These are phyloP conservation scores for Pythium angustatum DNA, from an alignment of 352 stramenopile species.

Conservation along the genomic window DNA sequence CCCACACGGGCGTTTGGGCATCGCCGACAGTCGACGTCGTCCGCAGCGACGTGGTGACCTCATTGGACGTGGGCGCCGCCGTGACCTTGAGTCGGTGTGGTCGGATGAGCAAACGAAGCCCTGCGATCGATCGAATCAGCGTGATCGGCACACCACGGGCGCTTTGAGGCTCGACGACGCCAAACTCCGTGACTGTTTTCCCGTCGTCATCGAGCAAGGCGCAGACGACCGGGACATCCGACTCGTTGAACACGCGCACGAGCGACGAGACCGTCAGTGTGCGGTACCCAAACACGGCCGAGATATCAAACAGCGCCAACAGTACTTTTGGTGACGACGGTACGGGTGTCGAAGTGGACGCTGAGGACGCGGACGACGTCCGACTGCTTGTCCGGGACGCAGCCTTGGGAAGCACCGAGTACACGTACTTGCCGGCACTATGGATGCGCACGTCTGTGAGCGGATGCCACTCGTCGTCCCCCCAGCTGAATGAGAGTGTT, in stretches of 20 bases:
- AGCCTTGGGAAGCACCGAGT: conserved; percentile 53
- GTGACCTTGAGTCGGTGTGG: conserved; percentile 32
- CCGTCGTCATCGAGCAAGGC: conserved; percentile 59
- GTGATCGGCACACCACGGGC: conserved; percentile 70
- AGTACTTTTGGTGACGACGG: conserved; percentile 33
- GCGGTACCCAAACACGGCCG: conserved; percentile 59
- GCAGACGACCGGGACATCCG: conserved; percentile 54
- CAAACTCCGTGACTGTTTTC: conserved; percentile 58
- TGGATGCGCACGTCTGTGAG: conserved; percentile 79
- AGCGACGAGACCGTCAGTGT: conserved; percentile 82
- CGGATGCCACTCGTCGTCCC: conserved; percentile 67
- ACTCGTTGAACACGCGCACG: conserved; percentile 79
- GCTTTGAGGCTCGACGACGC: conserved; percentile 61
- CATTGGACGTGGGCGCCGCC: neutral
- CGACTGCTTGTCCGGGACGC: conserved; percentile 19
- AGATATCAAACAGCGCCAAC: conserved; percentile 78
- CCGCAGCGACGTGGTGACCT: neutral
- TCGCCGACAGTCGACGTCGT: neutral
- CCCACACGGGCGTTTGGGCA: conserved; percentile 10
- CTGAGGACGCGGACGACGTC: conserved; percentile 16
- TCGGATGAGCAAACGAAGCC: conserved; percentile 64
- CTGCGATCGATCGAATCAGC: conserved; percentile 53
- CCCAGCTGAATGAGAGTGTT: conserved; percentile 75
- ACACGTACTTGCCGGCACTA: conserved; percentile 76
- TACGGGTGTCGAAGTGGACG: neutral